phyloP scores from a whole-genome alignment of 345 rosid genomes.

The Eutrema japonicum region DNA sequence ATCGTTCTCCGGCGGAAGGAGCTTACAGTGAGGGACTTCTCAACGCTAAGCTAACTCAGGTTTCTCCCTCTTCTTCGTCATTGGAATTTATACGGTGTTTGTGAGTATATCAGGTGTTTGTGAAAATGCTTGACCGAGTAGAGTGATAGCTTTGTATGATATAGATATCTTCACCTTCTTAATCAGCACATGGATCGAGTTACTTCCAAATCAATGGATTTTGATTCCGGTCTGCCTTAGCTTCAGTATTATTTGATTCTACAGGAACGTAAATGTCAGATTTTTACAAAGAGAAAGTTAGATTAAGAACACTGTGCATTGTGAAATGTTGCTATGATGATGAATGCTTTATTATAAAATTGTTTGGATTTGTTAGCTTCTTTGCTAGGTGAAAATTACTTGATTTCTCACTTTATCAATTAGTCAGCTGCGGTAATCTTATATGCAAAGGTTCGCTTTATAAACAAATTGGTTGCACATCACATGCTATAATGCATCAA shows the following conservation, averaged over 20 bases:
- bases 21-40: slow-evolving; percentile 90
- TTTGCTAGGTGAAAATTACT: not conserved
- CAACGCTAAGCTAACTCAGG: slow-evolving; percentile 96
- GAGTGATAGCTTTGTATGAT: not conserved
- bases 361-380: slow-evolving; percentile 4
- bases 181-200: not conserved
- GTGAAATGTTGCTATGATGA: slow-evolving; percentile 11
- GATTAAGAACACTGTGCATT: slow-evolving; percentile 11
- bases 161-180: not conserved
- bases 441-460: not conserved
- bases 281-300: not conserved
- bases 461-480: slow-evolving; percentile 1
- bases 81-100: not conserved
- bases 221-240: not conserved
- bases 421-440: not conserved
- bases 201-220: not conserved
- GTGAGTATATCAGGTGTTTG: slow-evolving; percentile 27
- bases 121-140: slow-evolving; percentile 21
- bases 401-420: not conserved
- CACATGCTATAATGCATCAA: not conserved
- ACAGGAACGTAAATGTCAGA: not conserved
- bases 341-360: slow-evolving; percentile 4
- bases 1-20: slow-evolving; percentile 92
- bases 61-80: slow-evolving; percentile 8
- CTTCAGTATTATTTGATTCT: not conserved